A percentile compares a stretch with the other conserved stretches of the same genome.
These are phyloP conservation scores for Tieghemiomyces parasiticus DNA, from an alignment of 192 early-diverging fungal genomes.

Conservation along the genomic window DNA sequence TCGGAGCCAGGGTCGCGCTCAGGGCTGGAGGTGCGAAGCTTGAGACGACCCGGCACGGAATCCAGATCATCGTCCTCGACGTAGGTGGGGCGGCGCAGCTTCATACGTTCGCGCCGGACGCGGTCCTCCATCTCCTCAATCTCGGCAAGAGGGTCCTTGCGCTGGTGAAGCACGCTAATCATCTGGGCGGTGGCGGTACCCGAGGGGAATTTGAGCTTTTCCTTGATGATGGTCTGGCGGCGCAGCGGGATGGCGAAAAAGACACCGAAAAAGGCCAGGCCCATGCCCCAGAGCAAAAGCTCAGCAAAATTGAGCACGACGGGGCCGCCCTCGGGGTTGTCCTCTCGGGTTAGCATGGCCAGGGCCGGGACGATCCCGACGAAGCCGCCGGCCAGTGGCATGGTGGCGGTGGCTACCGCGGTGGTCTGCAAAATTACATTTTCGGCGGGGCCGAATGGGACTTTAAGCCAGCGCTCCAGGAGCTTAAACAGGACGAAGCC, in stretches of 20 bases:
- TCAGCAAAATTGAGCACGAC: constrained; percentile 33
- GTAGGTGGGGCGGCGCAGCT: constrained; percentile 3
- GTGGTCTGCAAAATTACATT: constrained; percentile 77
- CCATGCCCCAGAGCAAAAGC: constrained; percentile 59
- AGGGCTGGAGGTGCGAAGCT: neutral
- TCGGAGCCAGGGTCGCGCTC: neutral
- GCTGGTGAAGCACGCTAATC: constrained; percentile 55
- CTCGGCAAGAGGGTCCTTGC: constrained; percentile 30
- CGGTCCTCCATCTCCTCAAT: constrained; percentile 11
- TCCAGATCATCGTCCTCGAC: too few relatives aligned
- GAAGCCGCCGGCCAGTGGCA: constrained; percentile 68
- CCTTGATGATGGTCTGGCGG: constrained; percentile 58
- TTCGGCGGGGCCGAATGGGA: constrained; percentile 60
- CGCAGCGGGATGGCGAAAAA: constrained; percentile 76
- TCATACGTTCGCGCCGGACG: neutral
- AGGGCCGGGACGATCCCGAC: constrained; percentile 72
- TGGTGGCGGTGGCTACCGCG: constrained; percentile 69
- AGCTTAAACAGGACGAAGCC: constrained; percentile 69
- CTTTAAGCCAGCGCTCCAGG: constrained; percentile 23
- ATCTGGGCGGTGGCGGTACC: constrained; percentile 79
- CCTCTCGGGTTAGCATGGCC: constrained; percentile 41
- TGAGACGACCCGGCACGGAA: too few relatives aligned
- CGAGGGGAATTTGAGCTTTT: constrained; percentile 72
- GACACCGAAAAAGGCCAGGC: constrained; percentile 75
- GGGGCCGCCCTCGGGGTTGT: constrained; percentile 32